Percentiles rank a stretch among this genome's conserved stretches.
Evolutionary conservation across 2,329 filamentous ascomycete species (phyloP).

Genomic region (Alternaria tenuissima): DNA sequence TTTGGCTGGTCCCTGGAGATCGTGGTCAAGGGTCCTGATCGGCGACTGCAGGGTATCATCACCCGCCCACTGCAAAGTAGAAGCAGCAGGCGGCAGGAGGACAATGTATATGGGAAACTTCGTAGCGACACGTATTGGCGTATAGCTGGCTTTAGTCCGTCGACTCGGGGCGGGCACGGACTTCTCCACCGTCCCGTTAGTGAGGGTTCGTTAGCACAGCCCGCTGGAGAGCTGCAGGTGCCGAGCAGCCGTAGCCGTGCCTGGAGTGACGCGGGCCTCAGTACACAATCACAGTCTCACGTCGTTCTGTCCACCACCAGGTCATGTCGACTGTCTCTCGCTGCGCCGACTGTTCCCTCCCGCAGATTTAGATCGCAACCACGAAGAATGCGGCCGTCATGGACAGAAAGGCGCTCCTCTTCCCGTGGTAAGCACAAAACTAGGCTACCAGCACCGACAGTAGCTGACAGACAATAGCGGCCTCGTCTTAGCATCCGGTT

Average conservation of each 20-base stretch:
- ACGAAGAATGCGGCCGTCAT: conserved; percentile 45
- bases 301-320: conserved; percentile 10
- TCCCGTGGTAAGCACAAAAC: conserved; percentile 39
- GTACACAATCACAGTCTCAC: conserved; percentile 12
- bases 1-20: conserved; percentile 20
- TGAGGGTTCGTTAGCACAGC: conserved; percentile 7
- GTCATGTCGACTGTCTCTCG: conserved; percentile 28
- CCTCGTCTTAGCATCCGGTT: conserved; percentile 45
- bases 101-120: neutral
- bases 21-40: neutral
- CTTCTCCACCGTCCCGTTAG: conserved; percentile 21
- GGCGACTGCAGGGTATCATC: neutral
- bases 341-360: conserved; percentile 31
- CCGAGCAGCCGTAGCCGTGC: conserved; percentile 17
- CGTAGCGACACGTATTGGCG: neutral
- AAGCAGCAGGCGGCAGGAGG: neutral
- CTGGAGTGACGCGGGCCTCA: conserved; percentile 21
- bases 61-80: neutral
- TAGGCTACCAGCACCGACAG: neutral
- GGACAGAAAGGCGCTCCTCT: conserved; percentile 48
- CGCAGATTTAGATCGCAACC: conserved; percentile 30
- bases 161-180: conserved; percentile 3
- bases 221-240: conserved; percentile 9
- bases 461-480: conserved; percentile 41
- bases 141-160: neutral